Evolutionary conservation across 2,329 filamentous ascomycete genomes (phyloP), one percentile per base, ranked within the genome.

Genomic region (Coleophoma crateriformis): DNA sequence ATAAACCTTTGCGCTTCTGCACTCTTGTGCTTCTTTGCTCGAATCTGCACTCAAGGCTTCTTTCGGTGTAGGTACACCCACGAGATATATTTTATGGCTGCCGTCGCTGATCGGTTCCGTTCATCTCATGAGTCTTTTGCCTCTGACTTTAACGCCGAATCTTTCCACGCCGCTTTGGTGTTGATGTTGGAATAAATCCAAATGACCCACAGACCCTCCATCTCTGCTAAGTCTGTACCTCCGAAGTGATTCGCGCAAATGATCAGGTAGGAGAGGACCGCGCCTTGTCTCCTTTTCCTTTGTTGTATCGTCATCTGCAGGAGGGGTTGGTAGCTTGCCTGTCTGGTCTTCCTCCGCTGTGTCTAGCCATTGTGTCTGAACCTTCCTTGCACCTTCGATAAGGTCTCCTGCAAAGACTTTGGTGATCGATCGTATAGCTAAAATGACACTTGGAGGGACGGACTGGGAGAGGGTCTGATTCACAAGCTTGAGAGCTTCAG

Each of bases 381-480:
- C 78, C 40, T 79, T 76, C 46, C 86, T 77, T 10, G 88, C 87
- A 45, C 76, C 72, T 64, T 90, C 87, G 54, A 91, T 85, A 44
- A 92, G 75, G 54, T 90, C 84, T 47, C 86, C 87, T 4, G 87
- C 79, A 64, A 88, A 90, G 53, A 88, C 76, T 67, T 92, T 92
- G 44, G 85, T 82, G 17, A 88, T 86, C 0, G 84, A 82, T 45
- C 83, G 84, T 61, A 91, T 85, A n/a, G 85, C 84, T 19, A 86
- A 82, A 53, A 88, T 84, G 45, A 90, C 85, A 58, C 81, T 85
- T 17, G 79, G 75, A 0, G 86, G 85, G 0, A 89, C 87, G 2
- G 85, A 90, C 64, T 91, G 88, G 0, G 85, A 89, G 8, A 90
- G 84, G 2, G 87, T 89, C 51, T 87, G 85, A 61, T 91, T 92